Base-by-base conservation (phyloP, 2,329 filamentous ascomycete genomes). In the Alternaria postmessia region DNA sequence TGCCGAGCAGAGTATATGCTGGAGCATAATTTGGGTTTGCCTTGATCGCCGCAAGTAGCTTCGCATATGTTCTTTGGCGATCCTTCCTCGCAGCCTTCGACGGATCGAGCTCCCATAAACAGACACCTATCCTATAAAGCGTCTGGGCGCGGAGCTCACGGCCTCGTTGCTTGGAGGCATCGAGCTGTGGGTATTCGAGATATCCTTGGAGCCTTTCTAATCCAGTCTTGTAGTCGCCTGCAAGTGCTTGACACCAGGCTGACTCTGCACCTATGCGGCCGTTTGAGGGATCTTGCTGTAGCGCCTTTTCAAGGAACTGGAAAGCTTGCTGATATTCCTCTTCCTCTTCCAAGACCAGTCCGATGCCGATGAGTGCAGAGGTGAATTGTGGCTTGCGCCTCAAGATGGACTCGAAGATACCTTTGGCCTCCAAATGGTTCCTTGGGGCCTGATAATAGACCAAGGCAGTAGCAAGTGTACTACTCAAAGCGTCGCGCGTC, bases 321-420 rank as follows among this genome's bases (percentile, higher is more conserved):
- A 94, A 88, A 0, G 96, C 95, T 70, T 92, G 86, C 47, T 87
- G 84, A 70, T 92, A 97, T 64, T 98, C 91, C 71, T 97, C 91
- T 66, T 97, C 93, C 70, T 98, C 95, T 77, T 97, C 93, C 47
- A 94, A 90, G 41, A 99, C 94, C 24, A 98, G 80, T 1, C 95
- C 96, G 34, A 97, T 88, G 0, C 95, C 95, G 46, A 98, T 91
- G 62, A 99, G 82, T 3, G 94, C 94, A 30, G 88, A 82, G 0
- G 93, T 96, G 0, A 91, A 94, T 3, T 87, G 87, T 2, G 89
- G 85, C 57, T 96, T 93, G 26, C 91, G 87, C 48, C 87, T 83
- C 1, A 99, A 84, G 5, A 98, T 91, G 30, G 86, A 86, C 68
- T 97, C 89, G 68, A 99, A 98, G 0, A 97, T 84, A n/a, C 80